Base-by-base conservation (phyloP, 164 flowering plant species). In the Sextonia rubra region DNA sequence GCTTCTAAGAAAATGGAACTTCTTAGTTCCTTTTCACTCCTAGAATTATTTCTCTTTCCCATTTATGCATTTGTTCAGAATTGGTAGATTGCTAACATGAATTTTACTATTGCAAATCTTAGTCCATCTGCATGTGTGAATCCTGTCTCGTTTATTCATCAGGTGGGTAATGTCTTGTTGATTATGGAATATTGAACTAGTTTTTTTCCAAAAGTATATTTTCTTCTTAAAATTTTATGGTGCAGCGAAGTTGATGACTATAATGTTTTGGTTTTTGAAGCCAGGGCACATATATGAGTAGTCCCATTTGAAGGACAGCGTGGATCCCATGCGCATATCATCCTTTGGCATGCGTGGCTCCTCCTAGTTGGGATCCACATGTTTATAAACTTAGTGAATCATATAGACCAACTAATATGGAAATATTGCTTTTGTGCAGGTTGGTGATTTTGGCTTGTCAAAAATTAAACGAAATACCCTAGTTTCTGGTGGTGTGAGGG, bases 401-500 rank as follows among this genome's bases (percentile, higher is more conserved):
- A 37, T 37, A 8, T 37, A 37, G 44, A 37, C 11, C 44, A 7
- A 37, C 44, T 37, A 52, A 52, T 1, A 52, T 14, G 58, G 20
- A 15, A 52, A 52, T 52, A 20, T 52, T 71, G 12, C 12, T 12
- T 71, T 25, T n/a, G 9, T 69, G 62, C 84, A 95, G 99, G 99
- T 95, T 23, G 99, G 91, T 72, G 99, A 95, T 86, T 95, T 95
- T 87, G 99, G 99, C 60, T 74, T 95, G 79, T 95, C 99, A 69
- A 95, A 95, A 82, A 95, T 95, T 23, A 95, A 91, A 81, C 72
- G 97, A 73, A 95, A 95, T 83, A 95, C 99, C n/a, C 81, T 95
- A 83, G 99, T 95, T 75, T 85, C 99, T 80, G 99, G 98, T 77
- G 99, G 99, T 78, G 99, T 95, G 20, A 83, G 99, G 75, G 99